These are phyloP conservation scores for Astragalus membranaceus DNA, from an alignment of 306 rosid species.

Conservation along the genomic window DNA sequence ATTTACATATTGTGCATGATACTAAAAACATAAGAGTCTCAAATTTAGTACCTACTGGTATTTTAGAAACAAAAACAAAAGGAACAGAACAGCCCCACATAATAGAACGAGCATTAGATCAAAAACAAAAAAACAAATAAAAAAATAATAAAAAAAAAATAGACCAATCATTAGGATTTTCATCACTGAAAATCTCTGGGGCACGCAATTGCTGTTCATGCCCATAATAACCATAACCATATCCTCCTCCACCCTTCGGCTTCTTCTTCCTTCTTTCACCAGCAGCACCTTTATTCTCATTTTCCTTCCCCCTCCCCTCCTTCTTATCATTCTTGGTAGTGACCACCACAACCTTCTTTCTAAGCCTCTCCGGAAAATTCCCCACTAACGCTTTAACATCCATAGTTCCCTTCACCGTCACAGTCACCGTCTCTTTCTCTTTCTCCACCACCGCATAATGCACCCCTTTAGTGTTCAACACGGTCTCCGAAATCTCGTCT, in stretches of 20 bases:
- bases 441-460: conserved; percentile 37
- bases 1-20: no score
- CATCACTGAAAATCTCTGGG: conserved; percentile 69
- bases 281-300: neutral
- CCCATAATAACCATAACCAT: conserved; percentile 25
- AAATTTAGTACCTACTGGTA: no score
- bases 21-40: no score
- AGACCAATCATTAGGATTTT: conserved; percentile 80
- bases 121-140: no score
- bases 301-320: neutral
- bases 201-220: conserved; percentile 28
- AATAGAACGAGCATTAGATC: no score
- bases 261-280: neutral
- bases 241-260: neutral
- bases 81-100: no score
- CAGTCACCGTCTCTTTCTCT: conserved; percentile 35
- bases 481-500: neutral
- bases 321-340: conserved; percentile 45
- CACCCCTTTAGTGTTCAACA: conserved; percentile 47
- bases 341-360: conserved; percentile 51
- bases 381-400: conserved; percentile 47
- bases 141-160: neutral
- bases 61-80: no score
- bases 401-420: conserved; percentile 60
- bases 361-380: conserved; percentile 36